A percentile compares a stretch with the other conserved stretches of the same genome.
These are phyloP conservation scores for Plasmodium fragile DNA, from an alignment of 169 alveolate species.

Conservation along the genomic window DNA sequence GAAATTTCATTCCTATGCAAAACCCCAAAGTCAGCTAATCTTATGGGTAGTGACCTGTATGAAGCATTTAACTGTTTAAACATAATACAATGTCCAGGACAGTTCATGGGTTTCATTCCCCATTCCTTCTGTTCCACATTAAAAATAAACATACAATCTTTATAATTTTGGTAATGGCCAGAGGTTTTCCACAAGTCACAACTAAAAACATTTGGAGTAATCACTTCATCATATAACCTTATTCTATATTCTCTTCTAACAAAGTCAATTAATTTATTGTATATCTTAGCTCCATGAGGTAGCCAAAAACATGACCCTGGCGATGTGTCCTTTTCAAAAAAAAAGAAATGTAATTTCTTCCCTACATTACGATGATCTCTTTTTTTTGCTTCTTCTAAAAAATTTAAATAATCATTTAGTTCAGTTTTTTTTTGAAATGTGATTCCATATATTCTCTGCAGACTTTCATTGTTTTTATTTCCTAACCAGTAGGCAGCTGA, in stretches of 20 bases:
- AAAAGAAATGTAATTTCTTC: conserved; percentile 93
- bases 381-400: conserved; percentile 97
- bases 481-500: conserved; percentile 99
- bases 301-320: conserved; percentile 96
- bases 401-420: conserved; percentile 93
- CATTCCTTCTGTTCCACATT: conserved; percentile 96
- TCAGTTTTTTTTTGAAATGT: conserved; percentile 96
- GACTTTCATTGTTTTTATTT: conserved; percentile 93
- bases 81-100: conserved; percentile 99
- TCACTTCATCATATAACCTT: conserved; percentile 93
- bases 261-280: conserved; percentile 95
- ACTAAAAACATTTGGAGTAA: conserved; percentile 97
- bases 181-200: conserved; percentile 97
- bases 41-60: conserved; percentile 97
- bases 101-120: conserved; percentile 99
- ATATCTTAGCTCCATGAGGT: conserved; percentile 97
- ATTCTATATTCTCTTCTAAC: conserved; percentile 90
- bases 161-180: conserved; percentile 99
- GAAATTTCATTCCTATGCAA: conserved; percentile 98
- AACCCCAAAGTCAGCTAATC: conserved; percentile 99
- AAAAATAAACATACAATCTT: conserved; percentile 91
- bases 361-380: conserved; percentile 99
- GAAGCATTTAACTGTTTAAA: conserved; percentile 93
- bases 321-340: conserved; percentile 94
- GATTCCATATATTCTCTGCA: conserved; percentile 99